Conservation (phyloP, 2,329 filamentous ascomycete species). For the Epichloe coenophiala region DNA sequence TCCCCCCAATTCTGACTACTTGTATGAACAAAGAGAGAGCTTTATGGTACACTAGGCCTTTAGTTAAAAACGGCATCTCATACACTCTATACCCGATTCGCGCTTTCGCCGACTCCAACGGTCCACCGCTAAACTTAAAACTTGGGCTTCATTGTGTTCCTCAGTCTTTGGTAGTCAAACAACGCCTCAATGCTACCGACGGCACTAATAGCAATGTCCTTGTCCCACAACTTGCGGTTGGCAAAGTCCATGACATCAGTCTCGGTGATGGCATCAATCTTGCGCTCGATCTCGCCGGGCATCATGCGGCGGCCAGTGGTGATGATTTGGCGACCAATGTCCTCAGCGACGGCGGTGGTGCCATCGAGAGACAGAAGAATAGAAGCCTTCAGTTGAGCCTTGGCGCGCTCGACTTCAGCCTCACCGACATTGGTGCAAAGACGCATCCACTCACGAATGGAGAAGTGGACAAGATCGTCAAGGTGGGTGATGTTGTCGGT, state of each 20-base stretch:
- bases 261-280: slow-evolving; percentile 77
- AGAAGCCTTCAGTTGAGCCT: slow-evolving; percentile 97
- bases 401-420: slow-evolving; percentile 93
- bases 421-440: slow-evolving; percentile 78
- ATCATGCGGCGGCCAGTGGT: slow-evolving; percentile 87
- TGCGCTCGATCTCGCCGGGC: slow-evolving; percentile 87
- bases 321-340: slow-evolving; percentile 96
- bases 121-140: slow-evolving; percentile 27
- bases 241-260: slow-evolving; percentile 97
- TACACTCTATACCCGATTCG: slow-evolving; percentile 41
- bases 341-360: slow-evolving; percentile 93
- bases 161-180: slow-evolving; percentile 64
- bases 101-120: slow-evolving; percentile 20
- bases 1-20: slow-evolving; percentile 13
- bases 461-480: slow-evolving; percentile 96
- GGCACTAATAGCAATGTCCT: slow-evolving; percentile 86
- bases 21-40: slow-evolving; percentile 24
- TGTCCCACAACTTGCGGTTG: slow-evolving; percentile 91
- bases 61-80: slow-evolving; percentile 35
- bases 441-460: slow-evolving; percentile 95
- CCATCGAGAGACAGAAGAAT: slow-evolving; percentile 95
- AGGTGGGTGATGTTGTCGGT: slow-evolving; percentile 76
- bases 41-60: slow-evolving; percentile 42
- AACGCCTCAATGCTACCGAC: slow-evolving; percentile 85
- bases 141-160: slow-evolving; percentile 81